Conservation (phyloP, 257 asterid species). For the Handroanthus guayacan region DNA sequence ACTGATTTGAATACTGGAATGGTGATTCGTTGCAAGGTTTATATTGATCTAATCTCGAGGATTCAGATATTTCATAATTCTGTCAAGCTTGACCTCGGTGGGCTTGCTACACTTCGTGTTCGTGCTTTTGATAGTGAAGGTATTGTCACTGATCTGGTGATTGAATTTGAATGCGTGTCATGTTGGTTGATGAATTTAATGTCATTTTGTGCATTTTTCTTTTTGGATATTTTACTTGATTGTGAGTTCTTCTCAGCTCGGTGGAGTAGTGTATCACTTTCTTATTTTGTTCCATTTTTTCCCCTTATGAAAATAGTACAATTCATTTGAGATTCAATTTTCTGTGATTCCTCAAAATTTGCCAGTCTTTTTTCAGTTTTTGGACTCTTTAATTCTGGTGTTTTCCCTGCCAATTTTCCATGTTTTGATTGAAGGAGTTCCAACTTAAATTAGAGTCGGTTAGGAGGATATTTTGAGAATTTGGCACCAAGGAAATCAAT, state of each 20-base stretch:
- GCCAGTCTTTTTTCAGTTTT: neutral
- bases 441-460: neutral
- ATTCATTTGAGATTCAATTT: conserved; percentile 6
- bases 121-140: conserved; percentile 94
- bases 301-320: neutral
- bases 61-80: conserved; percentile 92
- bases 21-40: conserved; percentile 94
- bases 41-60: conserved; percentile 73
- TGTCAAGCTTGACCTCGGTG: conserved; percentile 91
- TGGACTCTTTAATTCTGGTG: neutral
- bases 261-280: neutral
- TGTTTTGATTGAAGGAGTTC: conserved; percentile 9
- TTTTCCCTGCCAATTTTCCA: neutral
- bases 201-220: neutral
- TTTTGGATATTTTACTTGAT: neutral
- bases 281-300: neutral
- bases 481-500: neutral
- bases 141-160: conserved; percentile 25
- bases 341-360: conserved; percentile 12
- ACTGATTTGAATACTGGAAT: conserved; percentile 79
- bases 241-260: neutral
- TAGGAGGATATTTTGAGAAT: neutral
- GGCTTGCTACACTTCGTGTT: conserved; percentile 81
- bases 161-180: conserved; percentile 14
- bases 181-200: neutral